Evolutionary conservation across 805 yeast genomes (phyloP).

Genomic region (Limtongia smithiae): DNA sequence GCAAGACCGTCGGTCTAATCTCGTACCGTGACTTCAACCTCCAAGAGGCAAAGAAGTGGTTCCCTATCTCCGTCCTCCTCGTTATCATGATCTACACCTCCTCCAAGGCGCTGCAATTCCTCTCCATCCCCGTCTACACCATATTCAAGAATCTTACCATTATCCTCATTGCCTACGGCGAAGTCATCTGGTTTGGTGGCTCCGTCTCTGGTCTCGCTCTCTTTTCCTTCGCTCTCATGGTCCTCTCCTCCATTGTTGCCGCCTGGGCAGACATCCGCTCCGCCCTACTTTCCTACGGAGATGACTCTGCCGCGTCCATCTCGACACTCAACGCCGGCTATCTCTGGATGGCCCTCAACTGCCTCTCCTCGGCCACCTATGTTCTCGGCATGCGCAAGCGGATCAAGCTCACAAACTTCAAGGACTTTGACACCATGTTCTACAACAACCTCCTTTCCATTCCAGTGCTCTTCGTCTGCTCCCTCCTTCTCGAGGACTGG

Average conservation of each 20-base stretch:
- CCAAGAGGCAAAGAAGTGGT: slow-evolving; percentile 79
- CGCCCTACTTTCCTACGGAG: slow-evolving; percentile 41
- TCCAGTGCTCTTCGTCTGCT: slow-evolving; percentile 76
- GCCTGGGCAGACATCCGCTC: slow-evolving; percentile 74
- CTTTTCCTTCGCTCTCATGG: slow-evolving; percentile 86
- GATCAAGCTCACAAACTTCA: slow-evolving; percentile 93
- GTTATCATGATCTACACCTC: slow-evolving; percentile 95
- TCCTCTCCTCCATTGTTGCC: slow-evolving; percentile 91
- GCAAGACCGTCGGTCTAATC: slow-evolving; percentile 72
- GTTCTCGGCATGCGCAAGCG: slow-evolving; percentile 96
- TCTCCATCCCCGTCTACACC: slow-evolving; percentile 93
- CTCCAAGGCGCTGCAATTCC: slow-evolving; percentile 87
- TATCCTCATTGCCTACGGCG: slow-evolving; percentile 96
- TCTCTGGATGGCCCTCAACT: slow-evolving; percentile 95
- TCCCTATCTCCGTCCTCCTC: slow-evolving; percentile 84
- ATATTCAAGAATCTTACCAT: slow-evolving; percentile 97
- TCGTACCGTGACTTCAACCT: slow-evolving; percentile 79
- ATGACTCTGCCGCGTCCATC: slow-evolving; percentile 34
- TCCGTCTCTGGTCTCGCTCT: slow-evolving; percentile 83
- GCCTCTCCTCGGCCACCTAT: slow-evolving; percentile 89
- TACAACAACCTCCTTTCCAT: slow-evolving; percentile 92
- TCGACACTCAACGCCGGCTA: slow-evolving; percentile 63
- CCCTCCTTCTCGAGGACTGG: slow-evolving; percentile 90
- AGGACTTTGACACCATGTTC: slow-evolving; percentile 68
- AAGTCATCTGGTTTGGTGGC: slow-evolving; percentile 96